Evolutionary conservation across 2,329 filamentous ascomycete genomes (phyloP).

Genomic region (Colletotrichum coccodes): DNA sequence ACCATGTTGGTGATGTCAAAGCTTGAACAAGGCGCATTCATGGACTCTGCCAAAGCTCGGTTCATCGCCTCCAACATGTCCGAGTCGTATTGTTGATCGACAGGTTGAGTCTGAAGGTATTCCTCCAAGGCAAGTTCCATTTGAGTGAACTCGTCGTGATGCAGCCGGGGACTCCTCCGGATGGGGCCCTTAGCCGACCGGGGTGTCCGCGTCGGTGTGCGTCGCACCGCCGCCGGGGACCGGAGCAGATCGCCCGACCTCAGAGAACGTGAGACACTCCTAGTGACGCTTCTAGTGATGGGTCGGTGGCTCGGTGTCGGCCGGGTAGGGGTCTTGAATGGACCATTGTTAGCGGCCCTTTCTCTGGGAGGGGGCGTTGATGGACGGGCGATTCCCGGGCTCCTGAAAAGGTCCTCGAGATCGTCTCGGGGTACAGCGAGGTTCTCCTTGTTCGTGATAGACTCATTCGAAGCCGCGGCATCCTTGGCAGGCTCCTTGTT

Average conservation of each 20-base stretch:
- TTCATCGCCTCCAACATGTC: slow-evolving; percentile 33
- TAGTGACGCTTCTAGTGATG: slow-evolving; percentile 70
- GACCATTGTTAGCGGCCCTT: slow-evolving; percentile 55
- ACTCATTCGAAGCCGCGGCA: background rate
- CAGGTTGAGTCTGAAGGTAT: slow-evolving; percentile 23
- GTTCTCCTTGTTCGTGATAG: slow-evolving; percentile 61
- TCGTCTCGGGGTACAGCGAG: slow-evolving; percentile 58
- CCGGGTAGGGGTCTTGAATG: slow-evolving; percentile 72
- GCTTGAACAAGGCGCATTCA: slow-evolving; percentile 13
- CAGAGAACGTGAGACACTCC: slow-evolving; percentile 68
- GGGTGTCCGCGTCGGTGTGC: slow-evolving; percentile 60
- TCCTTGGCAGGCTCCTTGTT: slow-evolving; percentile 53
- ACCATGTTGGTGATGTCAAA: slow-evolving; percentile 29
- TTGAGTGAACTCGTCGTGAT: slow-evolving; percentile 27
- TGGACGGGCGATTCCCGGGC: slow-evolving; percentile 53
- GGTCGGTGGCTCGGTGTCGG: slow-evolving; percentile 70
- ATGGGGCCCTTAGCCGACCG: slow-evolving; percentile 38
- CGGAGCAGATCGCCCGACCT: slow-evolving; percentile 55
- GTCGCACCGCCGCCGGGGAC: slow-evolving; percentile 58
- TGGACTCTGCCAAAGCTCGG: slow-evolving; percentile 26
- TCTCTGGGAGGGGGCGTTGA: slow-evolving; percentile 63
- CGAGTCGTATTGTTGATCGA: slow-evolving; percentile 23
- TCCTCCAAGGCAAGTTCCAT: slow-evolving; percentile 30
- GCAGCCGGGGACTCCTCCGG: slow-evolving; percentile 27
- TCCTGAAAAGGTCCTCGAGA: slow-evolving; percentile 75